phyloP scores from a whole-genome alignment of 306 rosid species.

The Quercus alba region DNA sequence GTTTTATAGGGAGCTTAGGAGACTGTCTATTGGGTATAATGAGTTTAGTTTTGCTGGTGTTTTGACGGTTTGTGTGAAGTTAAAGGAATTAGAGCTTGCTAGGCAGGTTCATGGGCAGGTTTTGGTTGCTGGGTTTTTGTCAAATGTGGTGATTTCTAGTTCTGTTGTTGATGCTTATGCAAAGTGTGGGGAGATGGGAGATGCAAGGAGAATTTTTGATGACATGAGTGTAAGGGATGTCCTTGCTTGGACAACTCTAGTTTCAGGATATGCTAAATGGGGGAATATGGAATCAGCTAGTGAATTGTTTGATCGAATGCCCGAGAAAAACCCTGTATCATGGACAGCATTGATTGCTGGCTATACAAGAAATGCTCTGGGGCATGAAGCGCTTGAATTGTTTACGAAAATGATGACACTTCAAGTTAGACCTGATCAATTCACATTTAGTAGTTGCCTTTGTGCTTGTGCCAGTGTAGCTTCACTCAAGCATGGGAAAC shows the following conservation, averaged over 20 bases:
- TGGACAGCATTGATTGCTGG: slow-evolving; percentile 79
- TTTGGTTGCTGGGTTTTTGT: slow-evolving; percentile 58
- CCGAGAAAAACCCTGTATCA: slow-evolving; percentile 60
- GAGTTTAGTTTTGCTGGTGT: slow-evolving; percentile 73
- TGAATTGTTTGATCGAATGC: slow-evolving; percentile 64
- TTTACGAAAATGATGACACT: slow-evolving; percentile 53
- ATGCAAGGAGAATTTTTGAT: slow-evolving; percentile 62
- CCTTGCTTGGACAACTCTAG: slow-evolving; percentile 68
- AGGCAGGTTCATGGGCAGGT: slow-evolving; percentile 86
- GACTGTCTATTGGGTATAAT: slow-evolving; percentile 50
- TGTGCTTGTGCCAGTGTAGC: slow-evolving; percentile 67
- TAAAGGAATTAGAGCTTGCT: slow-evolving; percentile 49
- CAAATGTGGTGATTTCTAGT: slow-evolving; percentile 67
- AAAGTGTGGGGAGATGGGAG: slow-evolving; percentile 62
- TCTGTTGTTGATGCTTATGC: slow-evolving; percentile 73
- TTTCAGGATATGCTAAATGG: slow-evolving; percentile 65
- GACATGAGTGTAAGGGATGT: slow-evolving; percentile 58
- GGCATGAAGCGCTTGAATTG: slow-evolving; percentile 66
- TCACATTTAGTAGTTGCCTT: slow-evolving; percentile 73
- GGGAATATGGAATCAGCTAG: slow-evolving; percentile 66
- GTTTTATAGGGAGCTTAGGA: slow-evolving; percentile 53
- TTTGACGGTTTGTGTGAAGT: slow-evolving; percentile 67
- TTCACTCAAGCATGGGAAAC: slow-evolving; percentile 66
- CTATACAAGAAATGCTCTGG: slow-evolving; percentile 60
- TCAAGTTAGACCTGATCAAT: slow-evolving; percentile 67